Base-by-base conservation (phyloP, 805 yeast species). In the Lachancea nothofagi region DNA sequence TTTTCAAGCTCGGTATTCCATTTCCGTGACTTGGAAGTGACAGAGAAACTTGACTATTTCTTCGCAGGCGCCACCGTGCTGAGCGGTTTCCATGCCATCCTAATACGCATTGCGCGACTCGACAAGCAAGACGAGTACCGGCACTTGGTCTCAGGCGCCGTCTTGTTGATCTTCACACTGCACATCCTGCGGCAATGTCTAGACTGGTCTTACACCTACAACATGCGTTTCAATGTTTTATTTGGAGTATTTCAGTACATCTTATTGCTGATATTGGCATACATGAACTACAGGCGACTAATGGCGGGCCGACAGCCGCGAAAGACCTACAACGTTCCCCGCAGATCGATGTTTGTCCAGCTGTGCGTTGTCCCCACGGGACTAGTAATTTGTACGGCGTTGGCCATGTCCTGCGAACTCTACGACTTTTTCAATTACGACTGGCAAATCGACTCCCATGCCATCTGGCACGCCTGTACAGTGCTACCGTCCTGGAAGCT, bases 391-490 rank as follows among this genome's bases (percentile, higher is more conserved):
- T 56, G 69, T 29, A 81, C 89, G 8, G 53, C 75, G 2, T 50
- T 73, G 18, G 97, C 95, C 1, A 86, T 87, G 93, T 70, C 83
- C n/a, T 74, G 90, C 48, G 98, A 90, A 58, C 63, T 90, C 26
- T 83, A 88, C 61, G 98, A 90, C 62, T 93, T 93, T 58, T 75
- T 94, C 4, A 93, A 84, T 12, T 57, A 82, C 27, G 65, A 53
- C 36, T 83, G 72, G 49, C 70, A 84, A 28, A 51, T 93, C 0
- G 98, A 93, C 63, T 95, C 96, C 0, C 98, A 93, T 62, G 78
- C 96, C 0, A 54, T 90, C 28, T 93, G 98, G 98, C 98, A 93
- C 59, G 70, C 83, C 20, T 75, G 85, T 15, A 93, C 98, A 0
- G 78, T 89, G 2, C 59, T 86, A 54, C 97, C 97, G 0, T 77